phyloP scores from a whole-genome alignment of 768 basidiomycete species.

The Termitomyces sp. region DNA sequence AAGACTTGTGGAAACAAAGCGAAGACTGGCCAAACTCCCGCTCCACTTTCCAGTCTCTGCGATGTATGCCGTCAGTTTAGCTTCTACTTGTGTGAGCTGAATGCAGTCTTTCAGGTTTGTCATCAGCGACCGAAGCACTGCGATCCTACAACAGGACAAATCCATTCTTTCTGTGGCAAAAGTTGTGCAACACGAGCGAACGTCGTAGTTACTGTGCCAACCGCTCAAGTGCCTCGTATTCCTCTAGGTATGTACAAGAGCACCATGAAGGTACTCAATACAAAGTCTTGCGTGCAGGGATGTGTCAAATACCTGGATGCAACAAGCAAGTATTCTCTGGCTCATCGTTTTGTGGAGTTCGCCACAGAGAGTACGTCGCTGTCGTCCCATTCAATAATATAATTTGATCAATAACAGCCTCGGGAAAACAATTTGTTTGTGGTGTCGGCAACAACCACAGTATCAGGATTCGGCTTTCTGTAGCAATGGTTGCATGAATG shows the following conservation, averaged over 20 bases:
- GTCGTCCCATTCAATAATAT: not conserved
- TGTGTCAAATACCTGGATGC: slow-evolving; percentile 50
- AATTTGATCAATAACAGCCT: slow-evolving; percentile 23
- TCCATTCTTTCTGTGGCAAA: slow-evolving; percentile 59
- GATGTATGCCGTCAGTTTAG: slow-evolving; percentile 29
- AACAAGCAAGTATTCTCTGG: slow-evolving; percentile 35
- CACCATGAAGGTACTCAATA: not conserved
- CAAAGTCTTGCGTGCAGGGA: slow-evolving; percentile 20
- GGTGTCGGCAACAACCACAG: slow-evolving; percentile 53
- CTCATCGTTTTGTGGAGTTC: slow-evolving; percentile 35
- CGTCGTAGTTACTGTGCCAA: not conserved
- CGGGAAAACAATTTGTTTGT: slow-evolving; percentile 48
- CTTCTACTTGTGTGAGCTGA: not conserved
- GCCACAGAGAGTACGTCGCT: slow-evolving; percentile 38
- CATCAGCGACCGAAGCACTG: slow-evolving; percentile 52
- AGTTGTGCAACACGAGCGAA: slow-evolving; percentile 36
- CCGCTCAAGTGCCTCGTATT: not conserved
- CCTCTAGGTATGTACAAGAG: slow-evolving; percentile 11
- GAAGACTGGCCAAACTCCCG: slow-evolving; percentile 20
- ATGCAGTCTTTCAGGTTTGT: slow-evolving; percentile 38
- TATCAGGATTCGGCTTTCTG: slow-evolving; percentile 57
- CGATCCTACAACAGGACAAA: slow-evolving; percentile 40
- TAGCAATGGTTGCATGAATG: slow-evolving; percentile 44
- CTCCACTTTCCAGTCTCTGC: slow-evolving; percentile 33
- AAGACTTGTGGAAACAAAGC: slow-evolving; percentile 50